Evolutionary conservation across 2,329 filamentous ascomycete species (phyloP), one percentile per base, ranked within the genome.

Genomic region (Graphiopsis chlorocephala): DNA sequence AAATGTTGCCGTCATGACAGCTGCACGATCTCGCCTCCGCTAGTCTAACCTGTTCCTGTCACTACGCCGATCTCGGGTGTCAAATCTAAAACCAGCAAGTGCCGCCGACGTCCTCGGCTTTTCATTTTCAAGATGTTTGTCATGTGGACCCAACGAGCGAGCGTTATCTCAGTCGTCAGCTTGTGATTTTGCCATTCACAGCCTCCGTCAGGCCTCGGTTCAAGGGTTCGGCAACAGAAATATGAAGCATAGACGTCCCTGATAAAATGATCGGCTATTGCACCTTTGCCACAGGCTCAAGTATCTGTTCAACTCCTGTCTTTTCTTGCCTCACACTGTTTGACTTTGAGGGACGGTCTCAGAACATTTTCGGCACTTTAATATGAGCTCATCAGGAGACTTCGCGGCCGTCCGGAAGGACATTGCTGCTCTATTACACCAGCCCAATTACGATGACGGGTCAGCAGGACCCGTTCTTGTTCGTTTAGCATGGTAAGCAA

Each of bases 391-490:
- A n/a, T 26, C 60, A 45, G 60, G 60, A 28, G 71, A 75, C 64
- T 73, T 80, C 73, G 75, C 75, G 53, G 80, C 82, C 47, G 85
- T 88, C 69, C 81, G 81, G 57, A 80, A 81, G 69, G 84, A 86
- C 70, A 83, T 87, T 62, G 65, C 64, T n/a, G 63, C 66, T 26
- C 67, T 73, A 11, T 65, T 73, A n/a, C 71, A 73, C 62, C 71
- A 88, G 73, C 86, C 87, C 25, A 84, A 80, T 68, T 89, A 88
- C 73, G 87, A 89, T 70, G 86, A 89, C 75, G 87, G 86, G 20
- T 87, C 84, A 64, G 85, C 85, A 31, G 87, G 86, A 1, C 87
- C 86, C 0, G 84, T 89, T 0, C 83, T 89, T 59, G 85, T 89
- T 63, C 83, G 87, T 14, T 79, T 89, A 47, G 87, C 87, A 64